Evolutionary conservation across 2,329 filamentous ascomycete genomes (phyloP).

Genomic region (Pseudogymnoascus sp.): DNA sequence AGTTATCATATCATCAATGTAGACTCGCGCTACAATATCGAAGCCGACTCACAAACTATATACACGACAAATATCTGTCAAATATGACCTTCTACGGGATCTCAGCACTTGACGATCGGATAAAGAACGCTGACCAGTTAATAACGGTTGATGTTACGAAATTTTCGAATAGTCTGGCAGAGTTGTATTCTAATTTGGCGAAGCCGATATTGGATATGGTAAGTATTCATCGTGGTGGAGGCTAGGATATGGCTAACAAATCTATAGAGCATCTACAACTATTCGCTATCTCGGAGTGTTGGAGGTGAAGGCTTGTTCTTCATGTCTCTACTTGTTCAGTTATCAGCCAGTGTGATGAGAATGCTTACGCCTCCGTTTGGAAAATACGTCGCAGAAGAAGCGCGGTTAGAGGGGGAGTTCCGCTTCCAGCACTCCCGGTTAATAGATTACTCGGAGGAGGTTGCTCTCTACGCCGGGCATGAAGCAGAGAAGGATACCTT

Average conservation of each 20-base stretch:
- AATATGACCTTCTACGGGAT: constrained; percentile 97
- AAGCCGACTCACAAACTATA: constrained; percentile 83
- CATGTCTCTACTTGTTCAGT: constrained; percentile 88
- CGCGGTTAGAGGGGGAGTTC: constrained; percentile 89
- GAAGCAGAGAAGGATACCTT: constrained; percentile 92
- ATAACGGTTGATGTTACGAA: constrained; percentile 95
- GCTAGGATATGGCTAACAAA: constrained; percentile 21
- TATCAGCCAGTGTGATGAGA: constrained; percentile 86
- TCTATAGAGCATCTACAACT: constrained; percentile 74
- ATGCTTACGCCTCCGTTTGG: constrained; percentile 92
- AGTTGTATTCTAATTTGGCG: constrained; percentile 91
- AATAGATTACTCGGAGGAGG: constrained; percentile 93
- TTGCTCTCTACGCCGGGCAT: constrained; percentile 86
- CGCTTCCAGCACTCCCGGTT: constrained; percentile 88
- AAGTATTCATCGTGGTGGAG: constrained; percentile 17
- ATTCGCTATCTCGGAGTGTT: constrained; percentile 87
- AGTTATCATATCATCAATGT: constrained; percentile 95
- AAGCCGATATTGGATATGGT: constrained; percentile 93
- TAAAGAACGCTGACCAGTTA: constrained; percentile 96
- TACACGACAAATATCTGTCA: constrained; percentile 93
- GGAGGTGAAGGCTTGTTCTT: constrained; percentile 91
- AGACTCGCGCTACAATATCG: constrained; percentile 89
- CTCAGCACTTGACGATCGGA: constrained; percentile 88
- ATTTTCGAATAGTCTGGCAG: constrained; percentile 90
- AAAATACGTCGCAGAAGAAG: constrained; percentile 95